Evolutionary conservation across 2,329 filamentous ascomycete species (phyloP).

Genomic region (Beauveria bassiana): DNA sequence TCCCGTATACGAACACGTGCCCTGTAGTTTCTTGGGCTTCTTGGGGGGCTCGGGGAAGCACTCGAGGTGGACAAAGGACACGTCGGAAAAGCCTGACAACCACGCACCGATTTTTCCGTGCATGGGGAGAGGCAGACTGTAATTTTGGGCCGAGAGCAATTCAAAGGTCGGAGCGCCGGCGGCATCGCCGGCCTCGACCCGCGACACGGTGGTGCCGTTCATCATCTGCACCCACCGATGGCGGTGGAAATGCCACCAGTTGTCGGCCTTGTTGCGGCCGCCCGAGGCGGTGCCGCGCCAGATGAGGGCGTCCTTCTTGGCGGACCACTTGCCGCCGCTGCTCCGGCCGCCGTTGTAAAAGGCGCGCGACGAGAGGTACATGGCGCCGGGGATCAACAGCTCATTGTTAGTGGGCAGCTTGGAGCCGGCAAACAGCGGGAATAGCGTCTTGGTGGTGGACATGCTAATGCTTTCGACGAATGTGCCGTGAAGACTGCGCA

Average conservation of each 20-base stretch:
- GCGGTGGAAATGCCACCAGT: slow-evolving; percentile 53
- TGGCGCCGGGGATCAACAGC: slow-evolving; percentile 53
- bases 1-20: background rate
- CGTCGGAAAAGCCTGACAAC: slow-evolving; percentile 19
- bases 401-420: slow-evolving; percentile 54
- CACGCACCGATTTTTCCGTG: slow-evolving; percentile 18
- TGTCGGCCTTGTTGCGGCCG: slow-evolving; percentile 36
- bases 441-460: slow-evolving; percentile 40
- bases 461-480: slow-evolving; percentile 44
- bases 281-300: slow-evolving; percentile 54
- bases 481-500: slow-evolving; percentile 41
- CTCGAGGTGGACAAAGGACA: slow-evolving; percentile 21
- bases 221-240: slow-evolving; percentile 47
- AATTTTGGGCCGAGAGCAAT: background rate
- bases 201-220: slow-evolving; percentile 44
- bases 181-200: slow-evolving; percentile 17
- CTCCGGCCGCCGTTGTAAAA: slow-evolving; percentile 42
- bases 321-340: slow-evolving; percentile 42
- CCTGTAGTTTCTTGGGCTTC: background rate
- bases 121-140: background rate
- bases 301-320: slow-evolving; percentile 40
- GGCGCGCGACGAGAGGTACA: slow-evolving; percentile 47
- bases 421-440: slow-evolving; percentile 52
- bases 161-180: background rate
- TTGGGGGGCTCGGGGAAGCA: slow-evolving; percentile 10